Base-by-base conservation (phyloP, 192 early-diverging fungal species). In the Fimicolochytrium jonesii region DNA sequence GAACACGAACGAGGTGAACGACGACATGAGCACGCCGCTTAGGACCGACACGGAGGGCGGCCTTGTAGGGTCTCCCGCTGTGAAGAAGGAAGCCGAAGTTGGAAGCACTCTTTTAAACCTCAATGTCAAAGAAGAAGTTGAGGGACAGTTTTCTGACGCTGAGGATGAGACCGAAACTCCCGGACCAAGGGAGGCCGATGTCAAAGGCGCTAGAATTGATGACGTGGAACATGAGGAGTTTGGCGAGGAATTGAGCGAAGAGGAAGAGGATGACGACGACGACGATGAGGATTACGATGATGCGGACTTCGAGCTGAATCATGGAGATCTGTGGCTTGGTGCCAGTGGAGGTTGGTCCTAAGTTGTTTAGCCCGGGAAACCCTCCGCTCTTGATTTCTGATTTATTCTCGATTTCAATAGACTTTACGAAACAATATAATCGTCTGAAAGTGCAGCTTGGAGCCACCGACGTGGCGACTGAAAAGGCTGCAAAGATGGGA, bases 401-500 rank as follows among this genome's bases (percentile, higher is more conserved):
- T 15, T 43, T 43, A 23, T 4, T 5, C 34, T 55, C 25, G 28
- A 29, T 9, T n/a, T 22, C 9, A 15, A 7, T 43, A 87, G 93
- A 96, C 68, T 94, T 96, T 69, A 96, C 93, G 50, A 96, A 96
- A 68, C 56, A 48, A 51, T 59, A 50, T 48, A 55, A 31, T 52
- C 56, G 54, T 32, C 56, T 60, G 44, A 66, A 37, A 51, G 18
- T 23, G 35, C 66, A 33, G 46, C 43, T 50, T 20, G 65, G 20
- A 15, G 63, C 32, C n/a, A 31, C 34, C 18, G 18, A 36, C 32
- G 34, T 34, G n/a, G 53, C 25, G 34, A 44, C 13, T 47, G 33
- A 2, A 3, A 53, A 18, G 42, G 28, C 20, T 28, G 35, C 62
- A 51, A 33, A 13, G 44, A 0, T 15, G 50, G 26, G 25, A 50